These are phyloP conservation scores for Chaetomium sp. DNA, from an alignment of 2,329 filamentous ascomycete genomes.

Conservation along the genomic window DNA sequence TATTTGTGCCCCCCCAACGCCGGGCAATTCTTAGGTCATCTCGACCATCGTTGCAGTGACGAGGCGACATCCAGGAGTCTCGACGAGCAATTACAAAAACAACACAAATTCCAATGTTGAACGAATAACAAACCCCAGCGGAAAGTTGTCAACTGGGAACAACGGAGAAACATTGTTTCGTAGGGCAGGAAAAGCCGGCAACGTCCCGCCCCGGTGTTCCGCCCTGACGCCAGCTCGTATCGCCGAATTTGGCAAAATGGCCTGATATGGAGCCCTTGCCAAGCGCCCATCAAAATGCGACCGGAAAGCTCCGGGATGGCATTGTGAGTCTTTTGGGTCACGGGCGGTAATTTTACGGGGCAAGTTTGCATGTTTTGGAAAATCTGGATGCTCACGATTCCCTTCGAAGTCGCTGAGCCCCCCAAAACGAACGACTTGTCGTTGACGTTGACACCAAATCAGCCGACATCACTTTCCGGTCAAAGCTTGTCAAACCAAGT, in stretches of 20 bases:
- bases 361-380: conserved; percentile 22
- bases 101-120: background rate
- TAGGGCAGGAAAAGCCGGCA: background rate
- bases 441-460: background rate
- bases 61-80: background rate
- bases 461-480: background rate
- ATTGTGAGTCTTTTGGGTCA: background rate
- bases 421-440: conserved; percentile 2
- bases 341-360: background rate
- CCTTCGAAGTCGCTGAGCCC: conserved; percentile 4
- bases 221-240: background rate
- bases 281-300: background rate
- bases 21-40: conserved; percentile 8
- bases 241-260: background rate
- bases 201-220: background rate
- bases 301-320: conserved; percentile 30
- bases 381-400: conserved; percentile 5
- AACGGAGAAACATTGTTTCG: background rate
- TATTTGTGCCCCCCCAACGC: background rate
- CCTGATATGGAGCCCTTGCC: background rate
- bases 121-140: no score
- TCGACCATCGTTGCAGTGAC: background rate
- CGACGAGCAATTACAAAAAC: background rate
- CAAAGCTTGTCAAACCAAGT: background rate
- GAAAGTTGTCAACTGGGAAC: no score